phyloP scores from a whole-genome alignment of 2,329 filamentous ascomycete species.

The Rhynchosporium secalis region DNA sequence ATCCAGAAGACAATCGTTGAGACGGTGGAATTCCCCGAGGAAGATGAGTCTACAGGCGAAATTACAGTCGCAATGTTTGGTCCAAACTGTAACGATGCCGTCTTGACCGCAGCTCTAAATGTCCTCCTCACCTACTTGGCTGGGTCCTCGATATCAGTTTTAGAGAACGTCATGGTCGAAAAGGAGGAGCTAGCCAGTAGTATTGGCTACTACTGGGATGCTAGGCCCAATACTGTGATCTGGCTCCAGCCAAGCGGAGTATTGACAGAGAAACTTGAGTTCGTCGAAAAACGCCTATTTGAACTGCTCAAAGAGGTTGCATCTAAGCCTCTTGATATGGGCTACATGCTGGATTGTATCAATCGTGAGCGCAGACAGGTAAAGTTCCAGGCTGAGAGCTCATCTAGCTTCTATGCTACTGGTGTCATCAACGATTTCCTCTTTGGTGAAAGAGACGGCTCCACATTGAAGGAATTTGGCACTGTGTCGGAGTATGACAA shows the following conservation, averaged over 20 bases:
- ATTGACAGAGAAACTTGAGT: conserved; percentile 77
- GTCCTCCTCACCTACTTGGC: conserved; percentile 84
- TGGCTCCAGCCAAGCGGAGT: conserved; percentile 86
- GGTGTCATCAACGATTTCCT: conserved; percentile 91
- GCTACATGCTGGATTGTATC: conserved; percentile 86
- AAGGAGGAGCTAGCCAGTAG: conserved; percentile 89
- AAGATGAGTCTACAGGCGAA: conserved; percentile 91
- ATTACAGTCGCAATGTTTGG: conserved; percentile 85
- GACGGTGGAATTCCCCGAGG: conserved; percentile 89
- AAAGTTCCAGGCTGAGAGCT: conserved; percentile 80
- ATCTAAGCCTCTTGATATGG: conserved; percentile 80
- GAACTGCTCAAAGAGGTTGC: conserved; percentile 80
- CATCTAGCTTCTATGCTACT: conserved; percentile 76
- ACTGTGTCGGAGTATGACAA: conserved; percentile 61
- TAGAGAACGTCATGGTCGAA: conserved; percentile 92
- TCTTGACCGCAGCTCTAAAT: conserved; percentile 71
- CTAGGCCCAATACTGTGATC: conserved; percentile 78
- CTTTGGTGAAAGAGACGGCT: conserved; percentile 83
- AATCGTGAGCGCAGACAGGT: conserved; percentile 77
- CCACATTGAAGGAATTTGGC: conserved; percentile 63
- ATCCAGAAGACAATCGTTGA: conserved; percentile 73
- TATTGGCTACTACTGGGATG: conserved; percentile 76
- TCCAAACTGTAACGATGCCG: conserved; percentile 71
- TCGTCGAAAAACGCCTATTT: conserved; percentile 83
- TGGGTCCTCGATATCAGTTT: conserved; percentile 86